Base-by-base conservation (phyloP, 495 filamentous ascomycete species). In the Penicillium bialowiezense region DNA sequence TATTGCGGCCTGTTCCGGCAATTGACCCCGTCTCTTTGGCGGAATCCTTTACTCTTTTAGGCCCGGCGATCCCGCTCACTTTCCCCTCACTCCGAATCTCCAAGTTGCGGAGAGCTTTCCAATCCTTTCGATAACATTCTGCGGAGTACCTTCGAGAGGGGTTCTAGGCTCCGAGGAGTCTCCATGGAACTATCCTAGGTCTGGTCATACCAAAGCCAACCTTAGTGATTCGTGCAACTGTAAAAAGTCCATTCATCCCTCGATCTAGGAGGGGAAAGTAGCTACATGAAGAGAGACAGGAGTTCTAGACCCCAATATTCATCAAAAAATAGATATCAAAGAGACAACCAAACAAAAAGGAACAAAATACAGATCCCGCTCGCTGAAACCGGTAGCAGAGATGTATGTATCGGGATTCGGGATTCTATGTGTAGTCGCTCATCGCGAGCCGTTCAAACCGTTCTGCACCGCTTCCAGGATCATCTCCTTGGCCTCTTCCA, bases 401-500 rank as follows among this genome's bases (percentile, higher is more conserved):
- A 28, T 39, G 17, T 24, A 31, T 31, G 44, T 14, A 34, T 21
- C 35, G 33, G 33, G 23, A 8, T 39, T 29, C 23, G 23, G 23
- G 23, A 26, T 17, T 39, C 26, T 48, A 48, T 39, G 13, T 37
- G n/a, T 21, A 17, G 31, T 39, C 7, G 12, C 44, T 59, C 31
- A 62, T 37, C 61, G 58, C 17, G 50, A 45, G 4, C 63, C 65
- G 38, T 63, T 67, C 47, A 67, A 48, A 3, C 72, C 72, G 24
- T 65, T 70, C 46, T 69, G 70, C 15, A 98, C 89, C 37, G 88
- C 84, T 42, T 88, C 83, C 48, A 99, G 69, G 55, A 99, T 96
- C 61, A 91, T 75, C 37, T 95, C 85, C 71, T 82, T 90, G 31
- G 93, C 95, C 66, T 89, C 80, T 70, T 97, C 91, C 12, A 95